Percentiles rank a stretch among this genome's conserved stretches.
phyloP scores from a whole-genome alignment of 139 green algal species.

The Bryopsis sp. region DNA sequence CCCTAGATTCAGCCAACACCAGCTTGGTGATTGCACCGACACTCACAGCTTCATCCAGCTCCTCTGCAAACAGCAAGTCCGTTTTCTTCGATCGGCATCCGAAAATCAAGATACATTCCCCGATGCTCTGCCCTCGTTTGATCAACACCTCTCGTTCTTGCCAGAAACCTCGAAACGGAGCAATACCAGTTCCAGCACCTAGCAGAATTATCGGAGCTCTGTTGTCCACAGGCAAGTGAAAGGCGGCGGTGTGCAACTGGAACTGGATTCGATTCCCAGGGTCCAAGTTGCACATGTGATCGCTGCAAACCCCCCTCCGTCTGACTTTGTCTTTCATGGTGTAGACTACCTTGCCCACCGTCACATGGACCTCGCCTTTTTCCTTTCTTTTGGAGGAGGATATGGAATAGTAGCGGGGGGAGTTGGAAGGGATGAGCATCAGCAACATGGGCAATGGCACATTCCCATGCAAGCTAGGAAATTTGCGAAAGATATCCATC shows the following conservation, averaged over 20 bases:
- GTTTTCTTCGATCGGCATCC: conserved; percentile 16
- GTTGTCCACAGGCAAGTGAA: conserved; percentile 22
- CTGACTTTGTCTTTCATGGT: neutral
- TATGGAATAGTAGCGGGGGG: too few species aligned
- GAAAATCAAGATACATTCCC: conserved; percentile 17
- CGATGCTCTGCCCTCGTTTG: neutral
- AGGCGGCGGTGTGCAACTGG: conserved; percentile 19
- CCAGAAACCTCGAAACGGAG: conserved; percentile 25
- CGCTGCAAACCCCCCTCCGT: conserved; percentile 1
- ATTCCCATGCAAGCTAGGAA: too few species aligned
- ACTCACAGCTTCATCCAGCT: conserved; percentile 15
- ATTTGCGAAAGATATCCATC: too few species aligned
- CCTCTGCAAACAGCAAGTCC: conserved; percentile 19
- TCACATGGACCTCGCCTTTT: too few species aligned
- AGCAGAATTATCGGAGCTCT: conserved; percentile 24
- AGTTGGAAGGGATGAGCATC: too few species aligned
- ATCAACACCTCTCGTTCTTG: conserved; percentile 17
- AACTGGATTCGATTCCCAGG: conserved; percentile 4
- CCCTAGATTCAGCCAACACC: neutral
- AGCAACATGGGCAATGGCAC: too few species aligned
- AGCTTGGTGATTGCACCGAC: neutral
- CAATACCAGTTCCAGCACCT: conserved; percentile 24
- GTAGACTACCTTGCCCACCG: too few species aligned
- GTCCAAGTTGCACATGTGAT: neutral
- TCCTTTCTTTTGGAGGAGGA: too few species aligned